A percentile compares a stretch with the other conserved stretches of the same genome.
These are phyloP conservation scores for Cystofilobasidium macerans DNA, from an alignment of 768 basidiomycete genomes.

Conservation along the genomic window DNA sequence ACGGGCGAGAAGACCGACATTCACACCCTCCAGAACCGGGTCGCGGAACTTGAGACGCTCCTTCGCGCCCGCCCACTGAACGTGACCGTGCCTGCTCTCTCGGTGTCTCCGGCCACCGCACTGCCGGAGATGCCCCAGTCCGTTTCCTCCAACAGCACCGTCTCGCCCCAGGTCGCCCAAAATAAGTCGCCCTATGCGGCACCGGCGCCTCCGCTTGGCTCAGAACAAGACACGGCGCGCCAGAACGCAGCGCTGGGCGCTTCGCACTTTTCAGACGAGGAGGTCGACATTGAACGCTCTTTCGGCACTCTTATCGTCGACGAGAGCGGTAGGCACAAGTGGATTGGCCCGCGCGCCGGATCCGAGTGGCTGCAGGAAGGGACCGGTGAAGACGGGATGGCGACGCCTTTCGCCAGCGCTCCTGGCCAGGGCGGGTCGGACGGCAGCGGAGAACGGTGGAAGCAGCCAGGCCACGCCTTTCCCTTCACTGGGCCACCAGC, in stretches of 20 bases:
- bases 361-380: slow-evolving; percentile 3
- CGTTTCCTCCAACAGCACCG: too few species aligned
- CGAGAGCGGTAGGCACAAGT: background rate
- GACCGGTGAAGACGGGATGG: background rate
- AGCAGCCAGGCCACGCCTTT: background rate
- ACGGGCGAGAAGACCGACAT: background rate
- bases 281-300: background rate
- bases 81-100: too few species aligned
- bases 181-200: too few species aligned
- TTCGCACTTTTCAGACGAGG: background rate
- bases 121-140: too few species aligned
- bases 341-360: background rate
- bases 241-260: too few species aligned
- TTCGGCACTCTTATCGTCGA: background rate
- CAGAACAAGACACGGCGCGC: too few species aligned
- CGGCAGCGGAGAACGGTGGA: background rate
- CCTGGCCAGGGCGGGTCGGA: background rate
- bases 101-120: background rate
- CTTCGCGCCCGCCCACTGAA: background rate
- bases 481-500: background rate
- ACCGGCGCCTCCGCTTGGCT: too few species aligned
- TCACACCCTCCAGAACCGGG: background rate
- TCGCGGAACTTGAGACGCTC: background rate
- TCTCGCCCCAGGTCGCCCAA: too few species aligned
- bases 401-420: background rate